A percentile compares a stretch with the other conserved stretches of the same genome.
phyloP scores from a whole-genome alignment of 2,329 filamentous ascomycete genomes.

The Botrytis fragariae region DNA sequence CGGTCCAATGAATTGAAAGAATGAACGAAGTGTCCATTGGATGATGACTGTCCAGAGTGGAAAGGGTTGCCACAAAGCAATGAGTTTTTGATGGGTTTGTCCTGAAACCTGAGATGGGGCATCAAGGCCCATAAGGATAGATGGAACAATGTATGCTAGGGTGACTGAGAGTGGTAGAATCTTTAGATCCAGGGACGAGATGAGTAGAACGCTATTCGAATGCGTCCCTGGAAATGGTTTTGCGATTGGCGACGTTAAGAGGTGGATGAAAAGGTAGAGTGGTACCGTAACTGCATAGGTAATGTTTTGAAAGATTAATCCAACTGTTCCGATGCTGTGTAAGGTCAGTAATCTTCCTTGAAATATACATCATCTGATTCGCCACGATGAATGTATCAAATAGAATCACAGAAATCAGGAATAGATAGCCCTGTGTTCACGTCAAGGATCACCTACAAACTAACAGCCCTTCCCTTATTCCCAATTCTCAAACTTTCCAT shows the following conservation, averaged over 20 bases:
- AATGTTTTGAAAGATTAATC: slow-evolving; percentile 43
- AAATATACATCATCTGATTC: background rate
- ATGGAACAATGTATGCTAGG: slow-evolving; percentile 46
- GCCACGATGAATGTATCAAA: background rate
- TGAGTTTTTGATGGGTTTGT: slow-evolving; percentile 47
- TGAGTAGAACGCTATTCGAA: slow-evolving; percentile 35
- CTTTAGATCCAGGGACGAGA: slow-evolving; percentile 31
- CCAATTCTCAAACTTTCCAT: slow-evolving; percentile 47
- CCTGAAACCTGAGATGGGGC: slow-evolving; percentile 41
- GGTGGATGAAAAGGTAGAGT: slow-evolving; percentile 44
- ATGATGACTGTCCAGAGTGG: slow-evolving; percentile 46
- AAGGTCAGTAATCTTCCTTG: slow-evolving; percentile 14
- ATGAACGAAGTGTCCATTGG: slow-evolving; percentile 36
- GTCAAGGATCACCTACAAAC: slow-evolving; percentile 40
- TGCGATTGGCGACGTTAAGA: slow-evolving; percentile 44
- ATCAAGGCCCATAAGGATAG: slow-evolving; percentile 45
- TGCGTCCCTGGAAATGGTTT: slow-evolving; percentile 38
- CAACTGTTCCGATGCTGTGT: slow-evolving; percentile 41
- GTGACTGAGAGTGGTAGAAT: slow-evolving; percentile 44
- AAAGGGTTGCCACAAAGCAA: slow-evolving; percentile 51
- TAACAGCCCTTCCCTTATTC: slow-evolving; percentile 43
- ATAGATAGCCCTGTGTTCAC: background rate
- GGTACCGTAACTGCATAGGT: slow-evolving; percentile 47
- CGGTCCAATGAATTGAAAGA: slow-evolving; percentile 23
- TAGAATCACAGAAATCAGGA: background rate